Conservation (phyloP, 108 stramenopile genomes). For the Nannochloropsis salina region DNA sequence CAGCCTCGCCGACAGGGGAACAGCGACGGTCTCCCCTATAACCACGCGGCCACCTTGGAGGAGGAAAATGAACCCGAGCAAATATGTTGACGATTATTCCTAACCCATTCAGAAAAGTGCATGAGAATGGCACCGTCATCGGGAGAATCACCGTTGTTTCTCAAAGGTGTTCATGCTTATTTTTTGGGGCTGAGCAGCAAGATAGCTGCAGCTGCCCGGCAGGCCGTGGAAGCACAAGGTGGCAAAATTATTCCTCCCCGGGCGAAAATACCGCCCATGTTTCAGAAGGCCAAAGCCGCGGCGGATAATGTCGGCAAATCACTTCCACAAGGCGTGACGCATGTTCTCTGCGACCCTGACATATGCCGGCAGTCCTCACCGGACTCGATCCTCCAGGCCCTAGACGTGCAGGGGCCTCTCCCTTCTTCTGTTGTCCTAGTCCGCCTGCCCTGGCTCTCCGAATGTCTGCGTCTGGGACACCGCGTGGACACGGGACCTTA, state of each 20-base stretch:
- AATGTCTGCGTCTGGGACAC: neutral
- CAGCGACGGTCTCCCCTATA: neutral
- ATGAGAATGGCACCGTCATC: neutral
- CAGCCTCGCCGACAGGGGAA: neutral
- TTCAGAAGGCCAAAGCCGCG: neutral
- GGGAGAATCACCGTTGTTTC: neutral
- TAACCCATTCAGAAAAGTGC: neutral
- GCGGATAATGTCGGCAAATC: neutral
- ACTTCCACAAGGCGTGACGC: neutral
- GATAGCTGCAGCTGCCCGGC: neutral
- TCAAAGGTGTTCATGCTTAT: slow-evolving; percentile 5
- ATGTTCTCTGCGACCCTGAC: neutral
- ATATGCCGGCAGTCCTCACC: neutral
- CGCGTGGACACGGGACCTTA: neutral
- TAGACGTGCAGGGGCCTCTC: slow-evolving; percentile 1
- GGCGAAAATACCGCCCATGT: neutral
- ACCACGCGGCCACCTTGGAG: neutral
- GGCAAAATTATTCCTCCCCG: neutral
- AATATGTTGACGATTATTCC: neutral
- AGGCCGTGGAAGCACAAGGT: neutral
- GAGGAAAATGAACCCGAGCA: neutral
- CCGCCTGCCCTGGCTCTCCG: neutral
- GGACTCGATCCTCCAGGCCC: neutral
- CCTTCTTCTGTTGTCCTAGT: neutral
- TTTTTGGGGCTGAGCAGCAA: neutral